Base-by-base conservation (phyloP, 345 rosid species). In the Hibiscus tridactylites region DNA sequence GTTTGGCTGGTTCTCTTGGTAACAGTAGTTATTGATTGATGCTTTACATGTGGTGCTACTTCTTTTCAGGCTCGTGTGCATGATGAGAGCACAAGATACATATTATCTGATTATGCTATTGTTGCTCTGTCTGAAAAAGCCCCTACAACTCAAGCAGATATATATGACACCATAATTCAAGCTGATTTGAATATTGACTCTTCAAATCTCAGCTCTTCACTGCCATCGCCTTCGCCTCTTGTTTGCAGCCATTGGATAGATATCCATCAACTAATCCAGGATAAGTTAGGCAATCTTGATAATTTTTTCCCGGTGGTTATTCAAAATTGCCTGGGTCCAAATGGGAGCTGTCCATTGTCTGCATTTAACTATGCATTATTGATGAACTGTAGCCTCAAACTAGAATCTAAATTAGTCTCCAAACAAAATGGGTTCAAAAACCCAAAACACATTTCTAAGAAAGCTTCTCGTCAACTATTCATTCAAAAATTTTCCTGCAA, bases 401-500 rank as follows among this genome's bases (percentile, higher is more conserved):
- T 79, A 61, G 72, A 70, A 58, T 73, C 74, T 79, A 75, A 72
- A 61, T 70, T 78, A 17, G 74, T 80, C 58, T 79, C 86, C 44
- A 85, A 85, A 76, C 82, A 85, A 78, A 88, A 83, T 70, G 87
- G 88, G 59, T 28, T 73, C 62, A 91, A 66, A 82, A 79, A 79
- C 72, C 56, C 79, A 19, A 90, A 80, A 80, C 87, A 86, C 64
- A 72, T 78, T 79, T 76, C 91, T 72, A 80, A 84, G 79, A 92
- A 89, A 84, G 78, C 91, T 62, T 92, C 99, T 61, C 80, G 96
- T 74, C 84, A 88, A 66, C 82, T 88, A 63, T 95, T 95, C 73
- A 96, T 92, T 70, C 85, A 89, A 78, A 95, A 91, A 61, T 90
- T 95, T 81, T 92, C 99, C 47, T 92, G 99, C 90, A 95, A 95